phyloP scores from a whole-genome alignment of 495 filamentous ascomycete genomes.

The Trichocladium antarcticum region DNA sequence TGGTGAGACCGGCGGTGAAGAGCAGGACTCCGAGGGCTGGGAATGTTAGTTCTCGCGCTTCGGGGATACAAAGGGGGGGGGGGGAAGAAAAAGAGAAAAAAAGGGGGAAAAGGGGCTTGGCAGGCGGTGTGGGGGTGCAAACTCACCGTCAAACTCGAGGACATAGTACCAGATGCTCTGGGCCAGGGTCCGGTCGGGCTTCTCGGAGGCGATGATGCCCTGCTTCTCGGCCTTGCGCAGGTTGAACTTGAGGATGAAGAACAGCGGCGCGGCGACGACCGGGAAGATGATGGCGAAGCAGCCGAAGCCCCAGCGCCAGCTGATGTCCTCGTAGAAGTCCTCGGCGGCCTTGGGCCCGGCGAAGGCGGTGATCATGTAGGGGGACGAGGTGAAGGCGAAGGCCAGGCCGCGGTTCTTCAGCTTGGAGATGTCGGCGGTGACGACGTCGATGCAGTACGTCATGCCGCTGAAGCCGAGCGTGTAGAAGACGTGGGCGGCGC shows the following conservation, averaged over 20 bases:
- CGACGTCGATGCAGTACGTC: slow-evolving; percentile 42
- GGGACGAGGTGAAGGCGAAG: slow-evolving; percentile 44
- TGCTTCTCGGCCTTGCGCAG: slow-evolving; percentile 39
- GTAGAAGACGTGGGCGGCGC: slow-evolving; percentile 31
- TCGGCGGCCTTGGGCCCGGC: slow-evolving; percentile 32
- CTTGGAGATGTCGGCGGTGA: slow-evolving; percentile 49
- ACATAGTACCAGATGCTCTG: slow-evolving; percentile 42
- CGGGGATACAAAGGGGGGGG: too few relatives aligned
- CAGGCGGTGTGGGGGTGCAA: too few relatives aligned
- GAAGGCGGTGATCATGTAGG: slow-evolving; percentile 48
- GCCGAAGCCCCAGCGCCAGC: slow-evolving; percentile 52
- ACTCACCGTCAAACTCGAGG: slow-evolving; percentile 43
- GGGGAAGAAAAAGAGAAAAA: too few relatives aligned
- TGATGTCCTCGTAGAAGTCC: slow-evolving; percentile 27
- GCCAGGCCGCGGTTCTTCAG: slow-evolving; percentile 47
- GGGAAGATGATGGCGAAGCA: slow-evolving; percentile 45
- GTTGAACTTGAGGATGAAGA: slow-evolving; percentile 38
- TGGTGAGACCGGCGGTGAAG: slow-evolving; percentile 42
- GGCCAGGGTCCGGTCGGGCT: slow-evolving; percentile 34
- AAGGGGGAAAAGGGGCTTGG: too few relatives aligned
- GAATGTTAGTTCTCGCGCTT: too few relatives aligned
- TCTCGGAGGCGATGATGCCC: slow-evolving; percentile 17
- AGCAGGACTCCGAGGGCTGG: slow-evolving; percentile 39
- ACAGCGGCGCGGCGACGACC: slow-evolving; percentile 38
- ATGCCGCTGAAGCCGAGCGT: slow-evolving; percentile 33